Conservation (phyloP, 768 basidiomycete species). For the Tremella mesenterica region DNA sequence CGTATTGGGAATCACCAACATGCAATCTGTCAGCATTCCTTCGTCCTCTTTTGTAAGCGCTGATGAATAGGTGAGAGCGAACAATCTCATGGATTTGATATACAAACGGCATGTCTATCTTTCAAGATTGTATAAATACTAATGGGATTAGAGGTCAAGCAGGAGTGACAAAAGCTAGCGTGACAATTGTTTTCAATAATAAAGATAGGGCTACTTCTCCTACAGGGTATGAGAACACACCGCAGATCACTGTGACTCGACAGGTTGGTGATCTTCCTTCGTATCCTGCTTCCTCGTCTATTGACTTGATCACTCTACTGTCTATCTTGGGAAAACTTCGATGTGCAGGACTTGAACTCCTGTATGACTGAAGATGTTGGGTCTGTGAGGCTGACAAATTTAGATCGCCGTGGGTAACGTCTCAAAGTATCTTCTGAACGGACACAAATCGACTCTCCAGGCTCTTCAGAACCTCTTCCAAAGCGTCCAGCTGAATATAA, state of each 20-base stretch:
- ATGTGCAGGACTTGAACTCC: not conserved
- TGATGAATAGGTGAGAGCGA: slow-evolving; percentile 44
- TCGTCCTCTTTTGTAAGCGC: not conserved
- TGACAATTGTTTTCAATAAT: slow-evolving; percentile 98
- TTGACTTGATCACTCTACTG: not conserved
- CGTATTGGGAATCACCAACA: slow-evolving; percentile 93
- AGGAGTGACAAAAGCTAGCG: slow-evolving; percentile 90
- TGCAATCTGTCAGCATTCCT: slow-evolving; percentile 62
- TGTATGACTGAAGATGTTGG: too few species aligned
- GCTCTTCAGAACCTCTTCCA: slow-evolving; percentile 85
- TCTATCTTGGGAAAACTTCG: not conserved
- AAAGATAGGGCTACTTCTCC: slow-evolving; percentile 78
- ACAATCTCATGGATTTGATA: slow-evolving; percentile 91
- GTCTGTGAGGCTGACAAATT: too few species aligned
- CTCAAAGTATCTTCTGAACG: slow-evolving; percentile 90
- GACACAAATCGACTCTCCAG: slow-evolving; percentile 82
- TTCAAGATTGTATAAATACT: too few species aligned
- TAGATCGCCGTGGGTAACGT: slow-evolving; percentile 88
- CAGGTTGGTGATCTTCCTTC: slow-evolving; percentile 55
- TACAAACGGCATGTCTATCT: slow-evolving; percentile 63
- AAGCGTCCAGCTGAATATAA: slow-evolving; percentile 95
- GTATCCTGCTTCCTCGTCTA: not conserved
- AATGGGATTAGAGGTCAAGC: slow-evolving; percentile 62
- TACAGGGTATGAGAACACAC: slow-evolving; percentile 63
- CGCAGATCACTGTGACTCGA: slow-evolving; percentile 92